A percentile compares a stretch with the other conserved stretches of the same genome.
These are phyloP conservation scores for Aspergillus piperis DNA, from an alignment of 2,329 filamentous ascomycete species.

Conservation along the genomic window DNA sequence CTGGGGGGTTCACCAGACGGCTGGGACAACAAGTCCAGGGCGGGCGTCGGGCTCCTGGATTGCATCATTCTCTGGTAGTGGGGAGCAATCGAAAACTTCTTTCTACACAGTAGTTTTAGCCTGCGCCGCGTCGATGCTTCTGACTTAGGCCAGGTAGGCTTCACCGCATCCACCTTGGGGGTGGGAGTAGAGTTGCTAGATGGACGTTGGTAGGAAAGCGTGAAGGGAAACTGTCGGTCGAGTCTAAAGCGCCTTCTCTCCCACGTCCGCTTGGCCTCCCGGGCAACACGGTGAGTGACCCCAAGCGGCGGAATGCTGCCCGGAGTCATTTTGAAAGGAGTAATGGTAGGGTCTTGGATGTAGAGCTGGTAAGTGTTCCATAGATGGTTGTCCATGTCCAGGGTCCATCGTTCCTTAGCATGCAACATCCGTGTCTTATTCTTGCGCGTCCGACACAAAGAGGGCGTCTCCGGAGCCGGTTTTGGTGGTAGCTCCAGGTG, in stretches of 20 bases:
- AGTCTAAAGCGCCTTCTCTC: constrained; percentile 46
- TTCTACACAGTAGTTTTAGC: constrained; percentile 61
- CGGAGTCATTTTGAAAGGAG: constrained; percentile 67
- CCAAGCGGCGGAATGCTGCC: constrained; percentile 65
- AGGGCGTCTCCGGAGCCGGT: constrained; percentile 41
- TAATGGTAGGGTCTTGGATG: constrained; percentile 66
- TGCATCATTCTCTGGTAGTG: constrained; percentile 65
- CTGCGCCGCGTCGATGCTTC: constrained; percentile 61
- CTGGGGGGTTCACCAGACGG: constrained; percentile 31
- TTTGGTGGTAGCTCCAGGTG: constrained; percentile 44
- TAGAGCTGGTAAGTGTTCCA: constrained; percentile 68
- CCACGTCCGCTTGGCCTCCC: constrained; percentile 64
- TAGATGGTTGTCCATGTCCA: constrained; percentile 66
- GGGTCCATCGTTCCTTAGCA: constrained; percentile 52
- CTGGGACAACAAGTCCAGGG: constrained; percentile 43
- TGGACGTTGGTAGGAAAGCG: constrained; percentile 39
- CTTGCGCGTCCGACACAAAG: constrained; percentile 32
- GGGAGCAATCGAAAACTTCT: constrained; percentile 62
- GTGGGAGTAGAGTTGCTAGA: constrained; percentile 54
- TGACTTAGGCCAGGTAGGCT: constrained; percentile 56
- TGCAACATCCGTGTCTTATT: constrained; percentile 24
- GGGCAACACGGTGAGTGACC: constrained; percentile 64
- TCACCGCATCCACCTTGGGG: constrained; percentile 30
- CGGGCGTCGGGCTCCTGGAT: constrained; percentile 62
- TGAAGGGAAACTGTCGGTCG: constrained; percentile 19